Evolutionary conservation across 257 asterid species (phyloP).

Genomic region (Echites panduratus): DNA sequence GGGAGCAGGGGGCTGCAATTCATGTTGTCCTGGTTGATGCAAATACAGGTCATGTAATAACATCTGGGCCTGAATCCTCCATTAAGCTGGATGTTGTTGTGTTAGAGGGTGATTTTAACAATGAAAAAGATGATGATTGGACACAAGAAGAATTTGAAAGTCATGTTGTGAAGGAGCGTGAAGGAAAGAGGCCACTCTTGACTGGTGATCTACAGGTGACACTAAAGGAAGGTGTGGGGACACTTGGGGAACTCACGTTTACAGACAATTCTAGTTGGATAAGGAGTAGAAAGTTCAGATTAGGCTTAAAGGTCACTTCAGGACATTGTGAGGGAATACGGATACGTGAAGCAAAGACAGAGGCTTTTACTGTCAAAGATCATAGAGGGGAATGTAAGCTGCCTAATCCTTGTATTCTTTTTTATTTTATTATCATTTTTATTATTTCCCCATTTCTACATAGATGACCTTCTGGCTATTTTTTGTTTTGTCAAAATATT

Average conservation of each 20-base stretch:
- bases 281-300: conserved; percentile 92
- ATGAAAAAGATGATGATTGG: conserved; percentile 83
- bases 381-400: conserved; percentile 92
- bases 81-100: conserved; percentile 81
- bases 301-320: conserved; percentile 84
- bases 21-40: conserved; percentile 75
- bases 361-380: conserved; percentile 93
- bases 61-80: conserved; percentile 82
- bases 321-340: conserved; percentile 80
- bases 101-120: conserved; percentile 93
- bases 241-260: conserved; percentile 86
- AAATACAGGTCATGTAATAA: conserved; percentile 65
- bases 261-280: conserved; percentile 99
- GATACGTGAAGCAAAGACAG: conserved; percentile 90
- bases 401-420: conserved; percentile 10
- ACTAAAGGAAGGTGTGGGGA: conserved; percentile 97
- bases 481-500: no score
- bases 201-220: conserved; percentile 81
- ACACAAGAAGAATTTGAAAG: conserved; percentile 84
- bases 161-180: conserved; percentile 92
- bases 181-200: conserved; percentile 91
- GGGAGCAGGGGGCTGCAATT: conserved; percentile 92
- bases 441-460: no score
- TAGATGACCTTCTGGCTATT: no score
- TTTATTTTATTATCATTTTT: conserved; percentile 3